Base-by-base conservation (phyloP, 306 rosid species). In the Fragaria nilgerrensis region DNA sequence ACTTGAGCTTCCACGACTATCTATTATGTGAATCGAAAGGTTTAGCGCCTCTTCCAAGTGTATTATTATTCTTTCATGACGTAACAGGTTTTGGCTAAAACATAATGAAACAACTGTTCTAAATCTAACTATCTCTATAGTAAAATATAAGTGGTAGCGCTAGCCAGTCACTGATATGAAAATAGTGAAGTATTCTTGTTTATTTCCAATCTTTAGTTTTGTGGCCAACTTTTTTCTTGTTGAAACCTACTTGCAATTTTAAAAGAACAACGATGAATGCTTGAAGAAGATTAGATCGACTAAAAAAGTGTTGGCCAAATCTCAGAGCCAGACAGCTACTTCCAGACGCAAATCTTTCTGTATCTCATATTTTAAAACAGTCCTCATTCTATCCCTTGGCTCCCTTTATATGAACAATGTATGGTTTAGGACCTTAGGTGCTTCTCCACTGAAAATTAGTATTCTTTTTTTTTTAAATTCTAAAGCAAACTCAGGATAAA, bases 371-470 rank as follows among this genome's bases (percentile, higher is more conserved):
- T 77, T 43, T n/a, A 75, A 25, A 67, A 66, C 41, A 63, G 72
- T 78, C 58, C 63, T 66, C 45, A 73, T 50, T 67, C 72, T 77
- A 72, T 37, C 50, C 50, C 17, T 16, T 48, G 15, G 20, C 53
- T 48, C 64, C 37, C 76, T 78, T 72, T 39, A 41, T 68, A 68
- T 39, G 72, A 71, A 73, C 39, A 37, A 50, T 76, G 53, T 53
- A 36, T 61, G 53, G 73, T 64, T 81, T 81, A 41, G 44, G 9
- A 41, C 44, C 44, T 41, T 41, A 55, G 88, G 89, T 74, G 87
- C 86, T 82, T 86, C 85, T 71, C 91, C 97, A 91, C 90, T 85
- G 69, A 37, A 81, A 79, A 68, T 71, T 85, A 80, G 70, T 75
- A 75, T 82, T 39, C 56, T 15, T 79, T 77, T 79, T 77, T 34